Base-by-base conservation (phyloP, 805 yeast genomes). In the Teunomyces cretensis region DNA sequence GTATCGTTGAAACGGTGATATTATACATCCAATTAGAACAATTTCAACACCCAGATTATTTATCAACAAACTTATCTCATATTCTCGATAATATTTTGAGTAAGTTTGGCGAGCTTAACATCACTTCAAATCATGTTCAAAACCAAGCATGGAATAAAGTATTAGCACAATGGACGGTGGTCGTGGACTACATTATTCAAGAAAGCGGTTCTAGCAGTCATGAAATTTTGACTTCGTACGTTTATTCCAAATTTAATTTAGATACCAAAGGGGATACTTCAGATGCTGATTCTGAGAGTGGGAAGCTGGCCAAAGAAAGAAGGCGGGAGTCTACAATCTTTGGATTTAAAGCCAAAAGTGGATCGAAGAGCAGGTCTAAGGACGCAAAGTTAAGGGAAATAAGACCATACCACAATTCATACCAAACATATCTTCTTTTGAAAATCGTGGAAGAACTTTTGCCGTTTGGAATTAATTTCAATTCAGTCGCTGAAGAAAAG, bases 11-110 rank as follows among this genome's bases (percentile, higher is more conserved):
- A 49, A 43, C 73, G 0, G 39, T 72, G 13, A 54, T 71, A 6
- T 50, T 67, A 33, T 71, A 68, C 46, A 49, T 68, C 28, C 76
- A 72, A 50, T 55, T 72, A 13, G 72, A 69, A 45, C 72, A 66
- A 49, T 64, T 70, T 39, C 76, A 69, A 44, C 58, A 67, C 41
- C 52, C 62, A 1, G 73, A 69, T n/a, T 72, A 54, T 43, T 57
- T 70, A 26, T 53, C 75, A 0, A 35, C 43, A 6, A 64, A 63
- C 22, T 43, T 70, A 24, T 36, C 54, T 2, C 39, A 19, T 3
- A 61, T 70, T 33, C 44, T 72, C 22, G 73, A 68, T 40, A 30
- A 41, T 2, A 58, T 69, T 1, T 55, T 72, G 30, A 44, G 43
- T 16, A 67, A 64, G 45, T 69, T 71, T 42, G 56, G 57, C 17